Evolutionary conservation across 1,284 basidiomycete species (phyloP).

Genomic region (Taiwanofungus camphoratus): DNA sequence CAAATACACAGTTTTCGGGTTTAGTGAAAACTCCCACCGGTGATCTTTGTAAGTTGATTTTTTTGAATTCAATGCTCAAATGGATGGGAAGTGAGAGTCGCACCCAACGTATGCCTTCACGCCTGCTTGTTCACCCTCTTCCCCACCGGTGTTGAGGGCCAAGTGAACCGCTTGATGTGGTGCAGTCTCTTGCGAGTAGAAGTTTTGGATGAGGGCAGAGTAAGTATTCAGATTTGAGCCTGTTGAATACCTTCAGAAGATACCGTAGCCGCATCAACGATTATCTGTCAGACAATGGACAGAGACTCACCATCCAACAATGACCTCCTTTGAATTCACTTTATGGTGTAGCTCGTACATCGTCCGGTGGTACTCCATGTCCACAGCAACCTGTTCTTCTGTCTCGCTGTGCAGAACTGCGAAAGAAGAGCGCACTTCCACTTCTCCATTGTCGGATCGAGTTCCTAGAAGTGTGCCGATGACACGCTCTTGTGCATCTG

Average conservation of each 20-base stretch:
- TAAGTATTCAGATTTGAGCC: conserved; percentile 90
- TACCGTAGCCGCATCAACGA: conserved; percentile 5
- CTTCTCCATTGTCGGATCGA: conserved; percentile 54
- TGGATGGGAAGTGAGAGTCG: conserved; percentile 18
- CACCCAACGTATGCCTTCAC: conserved; percentile 88
- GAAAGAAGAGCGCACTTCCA: conserved; percentile 77
- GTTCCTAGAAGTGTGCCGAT: conserved; percentile 94
- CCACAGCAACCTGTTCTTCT: conserved; percentile 87
- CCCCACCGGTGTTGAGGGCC: conserved; percentile 83
- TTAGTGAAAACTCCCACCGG: conserved; percentile 83
- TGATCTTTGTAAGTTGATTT: conserved; percentile 41
- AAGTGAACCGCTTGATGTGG: conserved; percentile 91
- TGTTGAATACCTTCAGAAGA: conserved; percentile 73
- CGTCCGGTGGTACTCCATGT: conserved; percentile 92
- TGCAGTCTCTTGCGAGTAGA: conserved; percentile 89
- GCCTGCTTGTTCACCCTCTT: conserved; percentile 67
- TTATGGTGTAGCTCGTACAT: conserved; percentile 91
- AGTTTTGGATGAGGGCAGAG: conserved; percentile 97
- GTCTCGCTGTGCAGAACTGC: conserved; percentile 91
- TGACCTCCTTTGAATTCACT: conserved; percentile 80
- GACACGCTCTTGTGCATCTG: conserved; percentile 79
- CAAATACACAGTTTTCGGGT: conserved; percentile 89
- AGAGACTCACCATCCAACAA: conserved; percentile 78
- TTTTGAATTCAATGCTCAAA: not conserved
- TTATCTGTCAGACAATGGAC: conserved; percentile 7